Evolutionary conservation across 1,139 yeast species (phyloP).

Genomic region (Taphrina communis): DNA sequence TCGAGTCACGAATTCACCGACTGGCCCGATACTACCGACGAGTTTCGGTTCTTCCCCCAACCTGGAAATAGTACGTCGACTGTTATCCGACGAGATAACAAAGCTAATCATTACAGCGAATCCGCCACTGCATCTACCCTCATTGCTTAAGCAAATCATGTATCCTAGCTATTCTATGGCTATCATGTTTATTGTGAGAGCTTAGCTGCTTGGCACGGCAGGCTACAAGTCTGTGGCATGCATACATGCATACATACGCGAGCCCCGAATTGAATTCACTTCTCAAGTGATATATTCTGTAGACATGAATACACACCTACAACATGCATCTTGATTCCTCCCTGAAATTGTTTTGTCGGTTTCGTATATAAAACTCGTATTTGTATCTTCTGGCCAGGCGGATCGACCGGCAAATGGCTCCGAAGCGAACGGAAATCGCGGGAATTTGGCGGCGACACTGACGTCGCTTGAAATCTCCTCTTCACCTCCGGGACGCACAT

Average conservation of each 20-base stretch:
- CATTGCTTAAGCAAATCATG: conserved; percentile 69
- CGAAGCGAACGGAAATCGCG: conserved; percentile 1
- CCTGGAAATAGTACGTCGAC: conserved; percentile 73
- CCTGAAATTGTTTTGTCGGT: not conserved
- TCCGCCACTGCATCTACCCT: conserved; percentile 99
- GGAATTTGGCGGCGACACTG: conserved; percentile 4
- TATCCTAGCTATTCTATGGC: not conserved
- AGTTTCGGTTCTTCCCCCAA: conserved; percentile 43
- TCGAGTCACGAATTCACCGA: conserved; percentile 99
- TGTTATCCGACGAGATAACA: conserved; percentile 28
- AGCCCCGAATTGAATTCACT: no score
- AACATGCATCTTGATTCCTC: no score
- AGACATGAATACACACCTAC: conserved; percentile 5
- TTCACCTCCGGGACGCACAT: no score
- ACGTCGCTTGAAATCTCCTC: conserved; percentile 5
- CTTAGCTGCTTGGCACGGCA: conserved; percentile 2
- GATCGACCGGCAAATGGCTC: not conserved
- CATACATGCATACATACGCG: not conserved
- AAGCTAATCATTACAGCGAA: conserved; percentile 63
- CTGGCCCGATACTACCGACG: conserved; percentile 68
- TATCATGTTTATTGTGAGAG: conserved; percentile 6
- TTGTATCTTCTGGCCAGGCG: not conserved
- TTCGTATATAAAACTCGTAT: not conserved
- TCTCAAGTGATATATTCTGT: no score
- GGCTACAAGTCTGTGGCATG: not conserved